Evolutionary conservation across 805 yeast species (phyloP).

Genomic region (Nadsonia fulvescens): DNA sequence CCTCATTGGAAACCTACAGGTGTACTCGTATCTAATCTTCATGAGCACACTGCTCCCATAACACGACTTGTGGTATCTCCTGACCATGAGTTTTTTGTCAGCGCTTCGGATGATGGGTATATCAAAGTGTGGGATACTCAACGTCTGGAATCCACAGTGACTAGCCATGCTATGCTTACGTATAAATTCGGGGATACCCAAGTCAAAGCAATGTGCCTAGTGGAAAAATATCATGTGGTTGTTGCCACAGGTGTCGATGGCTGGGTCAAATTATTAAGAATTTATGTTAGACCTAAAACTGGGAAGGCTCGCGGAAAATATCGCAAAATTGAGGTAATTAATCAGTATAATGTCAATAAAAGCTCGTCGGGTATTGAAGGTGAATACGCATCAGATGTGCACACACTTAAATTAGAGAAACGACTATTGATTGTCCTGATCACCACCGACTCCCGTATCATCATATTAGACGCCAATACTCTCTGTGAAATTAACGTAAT

Average conservation of each 20-base stretch:
- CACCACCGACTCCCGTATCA: conserved; percentile 36
- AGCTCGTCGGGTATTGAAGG: conserved; percentile 16
- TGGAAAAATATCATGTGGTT: conserved; percentile 13
- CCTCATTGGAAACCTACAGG: conserved; percentile 30
- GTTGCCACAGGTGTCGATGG: conserved; percentile 5
- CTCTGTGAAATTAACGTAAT: conserved; percentile 28
- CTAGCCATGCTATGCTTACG: conserved; percentile 16
- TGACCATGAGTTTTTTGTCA: conserved; percentile 45
- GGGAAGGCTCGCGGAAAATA: no score
- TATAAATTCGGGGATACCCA: conserved; percentile 9
- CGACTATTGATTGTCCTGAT: conserved; percentile 28
- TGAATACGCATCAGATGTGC: conserved; percentile 28
- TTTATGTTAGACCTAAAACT: no score
- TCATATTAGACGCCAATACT: conserved; percentile 28
- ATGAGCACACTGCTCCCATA: conserved; percentile 45
- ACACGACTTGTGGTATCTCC: conserved; percentile 40
- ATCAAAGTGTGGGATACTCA: conserved; percentile 64
- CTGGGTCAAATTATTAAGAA: conserved; percentile 3
- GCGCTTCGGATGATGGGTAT: conserved; percentile 62
- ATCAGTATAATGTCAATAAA: no score
- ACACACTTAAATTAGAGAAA: conserved; percentile 23
- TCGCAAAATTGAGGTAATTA: no score
- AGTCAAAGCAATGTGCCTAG: conserved; percentile 15
- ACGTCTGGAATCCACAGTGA: conserved; percentile 43
- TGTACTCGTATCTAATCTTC: conserved; percentile 39